Base-by-base conservation (phyloP, 2,329 filamentous ascomycete species). In the Magnaporthiopsis rhizophila region DNA sequence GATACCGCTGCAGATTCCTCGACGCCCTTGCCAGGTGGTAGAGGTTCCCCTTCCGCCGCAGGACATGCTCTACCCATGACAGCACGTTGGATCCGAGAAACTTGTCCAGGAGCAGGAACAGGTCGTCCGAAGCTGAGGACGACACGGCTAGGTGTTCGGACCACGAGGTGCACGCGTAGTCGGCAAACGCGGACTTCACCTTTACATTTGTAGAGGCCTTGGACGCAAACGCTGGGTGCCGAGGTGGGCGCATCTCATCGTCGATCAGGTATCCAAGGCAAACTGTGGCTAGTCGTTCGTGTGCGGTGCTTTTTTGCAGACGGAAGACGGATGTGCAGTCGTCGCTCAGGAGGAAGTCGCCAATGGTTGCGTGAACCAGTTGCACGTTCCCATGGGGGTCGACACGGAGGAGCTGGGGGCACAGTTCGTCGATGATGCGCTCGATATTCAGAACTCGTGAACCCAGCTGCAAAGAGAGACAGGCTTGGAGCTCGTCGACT, bases 21-120 rank as follows among this genome's bases (percentile, higher is more conserved):
- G 36, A 26, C 7, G 63, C 63, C 26, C 56, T 36, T 26, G 32
- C 61, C 8, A 64, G 36, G 30, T 64, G n/a, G n/a, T 58, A 26
- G 28, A 58, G 57, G 9, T 26, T 18, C 2, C 24, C 28, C n/a
- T 26, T 26, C 13, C 13, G 11, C 21, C 36, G 58, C 6, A 28
- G 36, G 38, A 64, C 28, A 45, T 64, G 60, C 50, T 64, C 74
- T 15, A 76, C 69, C 74, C 73, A 75, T 4, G 67, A 67, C 18
- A 75, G 68, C 11, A 75, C 67, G 50, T 68, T 71, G 34, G 66
- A 61, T 75, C 36, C 18, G 80, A 89, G 69, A 83, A 91, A 75
- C 81, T 84, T 11, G 76, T 87, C 21, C 79, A 87, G 66, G 73
- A 89, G 50, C 83, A 89, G 67, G 83, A 86, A 71, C 0, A 71